phyloP scores from a whole-genome alignment of 257 asterid species.

The Thymus mandschuricus region DNA sequence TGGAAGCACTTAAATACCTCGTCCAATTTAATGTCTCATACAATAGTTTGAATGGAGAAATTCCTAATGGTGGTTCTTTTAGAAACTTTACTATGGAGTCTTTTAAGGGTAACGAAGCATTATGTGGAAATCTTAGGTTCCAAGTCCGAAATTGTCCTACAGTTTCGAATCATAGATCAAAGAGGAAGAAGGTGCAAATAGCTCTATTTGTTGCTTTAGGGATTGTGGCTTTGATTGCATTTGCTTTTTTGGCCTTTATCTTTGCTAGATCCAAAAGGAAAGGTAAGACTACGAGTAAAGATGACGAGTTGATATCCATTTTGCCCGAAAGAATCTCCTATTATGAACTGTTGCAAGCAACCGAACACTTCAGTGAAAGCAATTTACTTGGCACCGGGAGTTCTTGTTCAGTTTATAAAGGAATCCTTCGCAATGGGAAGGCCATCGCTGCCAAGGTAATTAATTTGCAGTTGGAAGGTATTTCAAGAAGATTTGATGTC shows the following conservation, averaged over 20 bases:
- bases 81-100: neutral
- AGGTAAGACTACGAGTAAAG: neutral
- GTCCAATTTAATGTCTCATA: constrained; percentile 32
- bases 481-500: neutral
- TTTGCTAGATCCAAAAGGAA: constrained; percentile 3
- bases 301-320: neutral
- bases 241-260: neutral
- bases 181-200: neutral
- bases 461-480: neutral
- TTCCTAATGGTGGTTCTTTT: constrained; percentile 39
- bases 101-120: constrained; percentile 10
- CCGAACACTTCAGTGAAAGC: constrained; percentile 26
- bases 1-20: constrained; percentile 22
- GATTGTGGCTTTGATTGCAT: neutral
- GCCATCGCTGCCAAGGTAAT: neutral
- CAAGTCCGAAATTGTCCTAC: constrained; percentile 27
- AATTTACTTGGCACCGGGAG: constrained; percentile 37
- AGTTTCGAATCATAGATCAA: neutral
- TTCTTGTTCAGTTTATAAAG: constrained; percentile 21
- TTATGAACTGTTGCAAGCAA: constrained; percentile 37
- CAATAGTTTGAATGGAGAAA: constrained; percentile 37
- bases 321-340: constrained; percentile 29
- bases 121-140: constrained; percentile 33
- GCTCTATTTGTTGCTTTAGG: constrained; percentile 26
- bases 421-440: neutral